A percentile compares a stretch with the other conserved stretches of the same genome.
phyloP scores from a whole-genome alignment of 1,284 basidiomycete species.

The Ustilago vetiveriae region DNA sequence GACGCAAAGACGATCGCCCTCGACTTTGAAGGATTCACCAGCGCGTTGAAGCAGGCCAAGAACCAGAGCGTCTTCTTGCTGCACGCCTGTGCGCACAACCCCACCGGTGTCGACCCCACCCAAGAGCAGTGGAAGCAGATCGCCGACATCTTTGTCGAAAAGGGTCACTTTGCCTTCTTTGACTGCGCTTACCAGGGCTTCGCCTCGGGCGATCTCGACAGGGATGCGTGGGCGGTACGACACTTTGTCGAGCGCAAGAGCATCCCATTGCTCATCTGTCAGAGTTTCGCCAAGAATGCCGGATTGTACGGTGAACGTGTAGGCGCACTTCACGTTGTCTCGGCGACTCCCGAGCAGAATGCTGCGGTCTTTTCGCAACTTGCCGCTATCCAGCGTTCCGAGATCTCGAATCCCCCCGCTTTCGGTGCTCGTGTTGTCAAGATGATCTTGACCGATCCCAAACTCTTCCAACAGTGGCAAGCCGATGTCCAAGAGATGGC shows the following conservation, averaged over 20 bases:
- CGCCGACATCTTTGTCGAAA: conserved; percentile 78
- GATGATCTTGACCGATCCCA: conserved; percentile 71
- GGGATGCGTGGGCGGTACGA: conserved; percentile 92
- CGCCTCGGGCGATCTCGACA: conserved; percentile 82
- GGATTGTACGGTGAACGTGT: conserved; percentile 87
- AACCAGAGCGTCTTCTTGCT: conserved; percentile 84
- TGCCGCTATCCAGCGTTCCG: conserved; percentile 84
- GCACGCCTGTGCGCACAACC: conserved; percentile 94
- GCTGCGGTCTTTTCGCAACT: conserved; percentile 72
- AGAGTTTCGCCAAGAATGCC: conserved; percentile 96
- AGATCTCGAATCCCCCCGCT: conserved; percentile 91
- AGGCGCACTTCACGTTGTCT: conserved; percentile 71
- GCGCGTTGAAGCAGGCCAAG: conserved; percentile 72
- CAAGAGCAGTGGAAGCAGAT: conserved; percentile 86
- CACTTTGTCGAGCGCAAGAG: conserved; percentile 79
- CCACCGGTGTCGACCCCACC: conserved; percentile 91
- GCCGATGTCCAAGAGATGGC: conserved; percentile 91
- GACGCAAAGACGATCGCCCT: conserved; percentile 88
- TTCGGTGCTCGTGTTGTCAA: conserved; percentile 85
- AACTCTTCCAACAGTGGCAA: conserved; percentile 86
- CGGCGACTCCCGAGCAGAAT: conserved; percentile 46
- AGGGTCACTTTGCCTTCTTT: conserved; percentile 89
- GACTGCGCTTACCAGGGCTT: conserved; percentile 96
- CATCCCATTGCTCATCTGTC: conserved; percentile 86
- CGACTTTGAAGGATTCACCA: conserved; percentile 80